phyloP scores from a whole-genome alignment of 441 rosid genomes.

The Jatropha multifida region DNA sequence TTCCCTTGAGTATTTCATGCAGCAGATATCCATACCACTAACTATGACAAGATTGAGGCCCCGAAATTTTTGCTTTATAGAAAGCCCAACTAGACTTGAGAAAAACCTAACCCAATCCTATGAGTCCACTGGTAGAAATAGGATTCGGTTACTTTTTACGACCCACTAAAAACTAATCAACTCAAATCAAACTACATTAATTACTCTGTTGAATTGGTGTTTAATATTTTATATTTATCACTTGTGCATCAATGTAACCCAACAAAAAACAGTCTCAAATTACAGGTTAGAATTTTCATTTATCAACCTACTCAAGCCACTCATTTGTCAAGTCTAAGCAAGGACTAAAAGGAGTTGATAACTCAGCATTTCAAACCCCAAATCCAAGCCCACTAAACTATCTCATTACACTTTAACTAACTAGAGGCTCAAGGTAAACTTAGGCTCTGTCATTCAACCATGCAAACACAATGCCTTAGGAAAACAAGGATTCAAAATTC shows the following conservation, averaged over 20 bases:
- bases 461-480: neutral
- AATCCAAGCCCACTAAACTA: no score
- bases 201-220: neutral
- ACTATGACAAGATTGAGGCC: neutral
- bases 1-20: neutral
- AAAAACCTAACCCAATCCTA: neutral
- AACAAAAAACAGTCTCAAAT: neutral
- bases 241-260: neutral
- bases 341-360: neutral
- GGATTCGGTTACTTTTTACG: neutral
- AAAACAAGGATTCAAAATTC: no score
- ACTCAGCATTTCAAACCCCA: neutral
- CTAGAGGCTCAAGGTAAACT: neutral
- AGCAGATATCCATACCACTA: neutral
- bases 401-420: neutral
- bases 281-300: no score
- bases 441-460: neutral
- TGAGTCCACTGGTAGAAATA: neutral
- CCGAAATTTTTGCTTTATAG: neutral
- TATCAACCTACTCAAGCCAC: neutral
- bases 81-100: neutral
- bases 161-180: neutral
- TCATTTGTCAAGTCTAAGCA: neutral
- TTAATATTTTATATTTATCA: neutral
- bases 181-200: neutral